These are phyloP conservation scores for Kwoniella europaea DNA, from an alignment of 768 basidiomycete species.

Conservation along the genomic window DNA sequence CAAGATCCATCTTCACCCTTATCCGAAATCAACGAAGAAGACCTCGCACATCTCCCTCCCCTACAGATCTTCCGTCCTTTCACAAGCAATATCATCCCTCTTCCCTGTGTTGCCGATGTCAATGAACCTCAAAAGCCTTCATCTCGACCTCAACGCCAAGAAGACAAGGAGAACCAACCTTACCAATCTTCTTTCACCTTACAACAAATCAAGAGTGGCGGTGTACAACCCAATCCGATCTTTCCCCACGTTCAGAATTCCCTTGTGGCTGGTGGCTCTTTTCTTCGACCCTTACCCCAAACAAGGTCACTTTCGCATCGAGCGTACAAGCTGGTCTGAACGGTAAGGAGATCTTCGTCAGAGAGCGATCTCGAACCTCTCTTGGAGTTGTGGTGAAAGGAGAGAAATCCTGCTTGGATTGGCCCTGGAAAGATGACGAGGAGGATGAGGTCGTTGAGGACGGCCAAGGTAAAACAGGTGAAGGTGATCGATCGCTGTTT, in stretches of 20 bases:
- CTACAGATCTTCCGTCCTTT: too few relatives aligned
- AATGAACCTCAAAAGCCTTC: not conserved
- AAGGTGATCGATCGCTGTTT: not conserved
- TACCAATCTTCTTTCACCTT: not conserved
- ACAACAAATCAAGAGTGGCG: not conserved
- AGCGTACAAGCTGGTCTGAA: not conserved
- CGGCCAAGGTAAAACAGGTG: not conserved
- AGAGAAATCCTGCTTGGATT: slow-evolving; percentile 1
- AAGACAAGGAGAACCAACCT: not conserved
- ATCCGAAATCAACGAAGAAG: too few relatives aligned
- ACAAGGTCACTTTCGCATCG: not conserved
- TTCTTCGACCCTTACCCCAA: not conserved
- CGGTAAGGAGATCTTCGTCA: not conserved
- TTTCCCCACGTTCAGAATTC: not conserved
- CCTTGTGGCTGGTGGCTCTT: not conserved
- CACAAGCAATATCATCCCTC: too few relatives aligned
- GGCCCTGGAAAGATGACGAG: slow-evolving; percentile 10
- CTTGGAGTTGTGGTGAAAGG: slow-evolving; percentile 1
- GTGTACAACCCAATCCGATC: not conserved
- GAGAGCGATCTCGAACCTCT: not conserved
- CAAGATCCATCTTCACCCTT: too few relatives aligned
- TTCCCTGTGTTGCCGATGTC: not conserved
- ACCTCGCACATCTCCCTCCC: too few relatives aligned
- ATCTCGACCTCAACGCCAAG: not conserved
- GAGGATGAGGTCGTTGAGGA: not conserved